A percentile compares a stretch with the other conserved stretches of the same genome.
phyloP scores from a whole-genome alignment of 257 asterid species.

The Penstemon eatonii region DNA sequence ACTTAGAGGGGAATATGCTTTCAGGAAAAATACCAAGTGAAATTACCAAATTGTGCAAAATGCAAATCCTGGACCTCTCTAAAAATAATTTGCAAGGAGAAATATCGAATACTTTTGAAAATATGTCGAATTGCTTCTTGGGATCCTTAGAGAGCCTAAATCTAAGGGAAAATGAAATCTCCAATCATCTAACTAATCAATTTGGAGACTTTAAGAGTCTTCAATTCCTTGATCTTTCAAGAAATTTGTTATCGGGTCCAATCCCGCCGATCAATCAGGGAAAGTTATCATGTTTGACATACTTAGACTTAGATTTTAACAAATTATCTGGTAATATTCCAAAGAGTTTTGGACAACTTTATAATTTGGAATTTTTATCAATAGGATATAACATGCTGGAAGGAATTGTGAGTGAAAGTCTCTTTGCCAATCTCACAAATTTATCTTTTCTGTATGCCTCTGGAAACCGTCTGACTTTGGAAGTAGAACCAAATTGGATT shows the following conservation, averaged over 20 bases:
- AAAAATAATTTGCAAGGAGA: conserved; percentile 23
- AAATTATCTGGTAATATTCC: conserved; percentile 33
- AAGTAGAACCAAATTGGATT: conserved; percentile 20
- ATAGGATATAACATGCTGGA: conserved; percentile 26
- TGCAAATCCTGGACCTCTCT: conserved; percentile 17
- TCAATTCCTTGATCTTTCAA: neutral
- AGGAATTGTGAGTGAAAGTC: conserved; percentile 27
- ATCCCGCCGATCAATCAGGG: conserved; percentile 25
- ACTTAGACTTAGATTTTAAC: conserved; percentile 11
- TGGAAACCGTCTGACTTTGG: conserved; percentile 21
- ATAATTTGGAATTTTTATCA: neutral
- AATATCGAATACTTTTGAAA: conserved; percentile 4
- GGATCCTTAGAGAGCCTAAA: neutral
- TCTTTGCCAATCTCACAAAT: conserved; percentile 21
- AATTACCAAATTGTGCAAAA: conserved; percentile 16
- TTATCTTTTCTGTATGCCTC: conserved; percentile 3
- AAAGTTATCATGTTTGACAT: neutral
- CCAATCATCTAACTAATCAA: conserved; percentile 14
- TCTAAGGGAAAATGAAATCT: neutral
- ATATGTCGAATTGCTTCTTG: conserved; percentile 14
- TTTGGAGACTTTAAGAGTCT: conserved; percentile 17
- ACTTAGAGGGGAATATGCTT: conserved; percentile 18
- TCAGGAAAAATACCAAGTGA: conserved; percentile 27
- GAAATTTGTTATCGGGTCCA: conserved; percentile 22
- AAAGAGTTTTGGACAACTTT: conserved; percentile 24